Percentiles rank a stretch among this genome's conserved stretches.
phyloP scores from a whole-genome alignment of 2,329 filamentous ascomycete species.

The Fusarium pininemorale region DNA sequence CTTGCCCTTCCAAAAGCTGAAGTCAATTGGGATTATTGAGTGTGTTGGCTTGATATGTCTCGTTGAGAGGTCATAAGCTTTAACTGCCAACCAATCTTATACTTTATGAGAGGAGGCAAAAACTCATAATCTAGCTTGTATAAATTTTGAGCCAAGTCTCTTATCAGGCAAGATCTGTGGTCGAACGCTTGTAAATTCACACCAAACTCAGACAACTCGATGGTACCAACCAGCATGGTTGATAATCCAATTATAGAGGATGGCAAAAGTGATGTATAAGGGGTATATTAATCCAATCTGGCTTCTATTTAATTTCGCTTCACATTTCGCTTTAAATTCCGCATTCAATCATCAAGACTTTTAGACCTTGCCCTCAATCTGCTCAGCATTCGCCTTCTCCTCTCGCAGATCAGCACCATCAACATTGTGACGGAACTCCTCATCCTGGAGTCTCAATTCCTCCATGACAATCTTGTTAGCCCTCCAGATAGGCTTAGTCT shows the following conservation, averaged over 20 bases:
- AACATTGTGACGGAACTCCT: slow-evolving; percentile 46
- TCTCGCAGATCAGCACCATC: slow-evolving; percentile 41
- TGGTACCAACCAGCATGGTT: background rate
- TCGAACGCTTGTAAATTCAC: background rate
- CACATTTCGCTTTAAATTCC: too few relatives aligned
- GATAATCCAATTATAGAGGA: background rate
- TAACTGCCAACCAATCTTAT: background rate
- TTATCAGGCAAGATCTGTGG: background rate
- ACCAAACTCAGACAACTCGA: background rate
- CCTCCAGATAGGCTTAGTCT: slow-evolving; percentile 54
- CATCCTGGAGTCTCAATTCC: slow-evolving; percentile 50
- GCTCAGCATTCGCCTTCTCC: slow-evolving; percentile 42
- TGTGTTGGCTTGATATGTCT: background rate
- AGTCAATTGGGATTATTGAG: background rate
- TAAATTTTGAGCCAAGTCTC: too few relatives aligned
- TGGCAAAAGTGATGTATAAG: background rate
- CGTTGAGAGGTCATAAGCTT: background rate
- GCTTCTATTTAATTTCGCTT: background rate
- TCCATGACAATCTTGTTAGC: slow-evolving; percentile 57
- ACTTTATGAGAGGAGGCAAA: background rate
- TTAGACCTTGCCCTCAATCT: slow-evolving; percentile 37
- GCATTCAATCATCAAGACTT: background rate
- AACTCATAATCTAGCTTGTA: background rate
- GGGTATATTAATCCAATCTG: background rate
- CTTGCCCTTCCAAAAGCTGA: background rate